Conservation (phyloP, 2,329 filamentous ascomycete genomes). For the Ceratocystis colombiana region DNA sequence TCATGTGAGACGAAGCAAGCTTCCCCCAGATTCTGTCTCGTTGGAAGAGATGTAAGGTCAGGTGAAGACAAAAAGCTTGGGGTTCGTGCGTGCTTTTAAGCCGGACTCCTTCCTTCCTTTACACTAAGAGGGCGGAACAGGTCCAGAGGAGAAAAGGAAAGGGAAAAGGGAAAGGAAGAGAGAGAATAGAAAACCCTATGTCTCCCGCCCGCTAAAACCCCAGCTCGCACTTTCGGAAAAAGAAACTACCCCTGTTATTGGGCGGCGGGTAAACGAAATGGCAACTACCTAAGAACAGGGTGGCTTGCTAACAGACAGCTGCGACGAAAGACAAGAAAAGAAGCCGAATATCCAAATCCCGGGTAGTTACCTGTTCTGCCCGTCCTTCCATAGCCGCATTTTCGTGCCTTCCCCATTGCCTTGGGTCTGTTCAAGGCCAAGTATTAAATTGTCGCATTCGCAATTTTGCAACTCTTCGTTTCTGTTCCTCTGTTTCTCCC, state of each 20-base stretch:
- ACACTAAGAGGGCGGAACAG: neutral
- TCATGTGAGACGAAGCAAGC: no score
- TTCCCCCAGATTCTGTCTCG: no score
- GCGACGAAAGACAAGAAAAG: neutral
- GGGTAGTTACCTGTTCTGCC: neutral
- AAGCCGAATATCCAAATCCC: neutral
- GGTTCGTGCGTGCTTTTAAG: no score
- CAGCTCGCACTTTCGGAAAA: neutral
- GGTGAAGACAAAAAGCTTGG: no score
- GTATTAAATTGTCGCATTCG: neutral
- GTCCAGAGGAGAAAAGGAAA: neutral
- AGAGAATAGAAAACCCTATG: neutral
- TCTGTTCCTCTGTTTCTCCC: neutral
- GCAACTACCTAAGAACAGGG: constrained; percentile 6
- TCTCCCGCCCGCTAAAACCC: neutral
- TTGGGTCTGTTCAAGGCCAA: neutral
- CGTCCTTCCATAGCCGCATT: neutral
- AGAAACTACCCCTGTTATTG: constrained; percentile 13
- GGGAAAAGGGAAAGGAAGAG: neutral
- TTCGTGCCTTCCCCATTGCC: constrained; percentile 4
- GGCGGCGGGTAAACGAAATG: constrained; percentile 8
- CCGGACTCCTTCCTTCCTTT: no score
- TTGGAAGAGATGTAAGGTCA: no score
- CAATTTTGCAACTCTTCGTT: neutral
- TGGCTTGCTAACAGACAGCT: neutral